Evolutionary conservation across 495 filamentous ascomycete species (phyloP).

Genomic region (Hypoxylon subgilvum): DNA sequence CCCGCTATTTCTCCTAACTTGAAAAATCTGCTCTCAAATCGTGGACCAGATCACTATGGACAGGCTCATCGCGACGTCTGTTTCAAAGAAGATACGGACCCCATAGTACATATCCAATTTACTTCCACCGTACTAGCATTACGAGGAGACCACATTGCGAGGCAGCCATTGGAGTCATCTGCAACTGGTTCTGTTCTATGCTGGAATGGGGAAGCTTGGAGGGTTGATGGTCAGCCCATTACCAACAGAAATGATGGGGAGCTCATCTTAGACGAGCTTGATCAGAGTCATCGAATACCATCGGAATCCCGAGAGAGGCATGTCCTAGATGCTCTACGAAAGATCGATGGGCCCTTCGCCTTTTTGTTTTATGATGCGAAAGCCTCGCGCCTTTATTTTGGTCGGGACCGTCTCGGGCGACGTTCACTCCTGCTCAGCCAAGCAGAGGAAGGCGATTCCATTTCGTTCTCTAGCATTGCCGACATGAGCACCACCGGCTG

Average conservation of each 20-base stretch:
- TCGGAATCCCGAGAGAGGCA: conserved; percentile 38
- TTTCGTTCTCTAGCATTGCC: conserved; percentile 79
- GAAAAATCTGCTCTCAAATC: conserved; percentile 44
- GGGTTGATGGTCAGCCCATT: conserved; percentile 61
- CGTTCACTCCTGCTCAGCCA: conserved; percentile 72
- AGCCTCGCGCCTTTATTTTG: conserved; percentile 70
- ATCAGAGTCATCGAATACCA: conserved; percentile 52
- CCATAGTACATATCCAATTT: conserved; percentile 61
- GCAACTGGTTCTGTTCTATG: conserved; percentile 75
- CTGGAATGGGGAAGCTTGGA: conserved; percentile 99
- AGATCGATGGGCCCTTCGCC: conserved; percentile 84
- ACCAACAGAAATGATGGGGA: conserved; percentile 75
- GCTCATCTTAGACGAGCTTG: conserved; percentile 68
- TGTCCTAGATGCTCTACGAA: conserved; percentile 61
- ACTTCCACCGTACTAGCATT: conserved; percentile 86
- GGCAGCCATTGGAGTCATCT: conserved; percentile 73
- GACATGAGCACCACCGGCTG: conserved; percentile 64
- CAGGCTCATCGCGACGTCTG: conserved; percentile 41
- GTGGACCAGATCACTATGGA: conserved; percentile 61
- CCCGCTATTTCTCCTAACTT: conserved; percentile 41
- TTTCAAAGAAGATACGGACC: conserved; percentile 24
- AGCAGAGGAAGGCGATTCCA: conserved; percentile 47
- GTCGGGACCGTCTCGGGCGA: conserved; percentile 83
- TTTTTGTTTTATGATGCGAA: conserved; percentile 83
- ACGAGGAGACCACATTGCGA: conserved; percentile 71